Base-by-base conservation (phyloP, 805 yeast genomes). In the Phaffomyces antillensis region DNA sequence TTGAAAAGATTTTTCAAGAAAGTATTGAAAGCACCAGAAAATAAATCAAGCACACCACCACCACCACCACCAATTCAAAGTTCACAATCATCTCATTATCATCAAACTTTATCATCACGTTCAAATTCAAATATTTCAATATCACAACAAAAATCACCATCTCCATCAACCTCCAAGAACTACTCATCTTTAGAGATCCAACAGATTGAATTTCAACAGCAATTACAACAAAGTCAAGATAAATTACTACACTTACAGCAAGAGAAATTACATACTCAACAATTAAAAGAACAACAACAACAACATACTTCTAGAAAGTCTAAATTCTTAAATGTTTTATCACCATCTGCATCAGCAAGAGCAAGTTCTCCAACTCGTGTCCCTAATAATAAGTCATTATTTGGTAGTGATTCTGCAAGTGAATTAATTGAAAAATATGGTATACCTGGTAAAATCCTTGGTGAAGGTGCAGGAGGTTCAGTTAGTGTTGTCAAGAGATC, bases 401-500 rank as follows among this genome's bases (percentile, higher is more conserved):
- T 68, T 47, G 68, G 70, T 26, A 58, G 68, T 0, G 70, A 66
- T 40, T 60, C 63, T 40, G 67, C 72, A 5, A 58, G 61, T 25
- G 70, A 66, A 43, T 48, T 76, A 37, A 60, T 77, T 45, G 73
- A 78, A 43, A 82, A 83, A 54, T 88, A 87, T 63, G 93, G 95
- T 36, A 71, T 79, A 23, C 75, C 82, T 2, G 95, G 95, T 12
- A 75, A 75, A 50, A 69, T 83, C 20, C 68, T 88, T 41, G 98
- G 98, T 20, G 80, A 90, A 46, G 98, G 98, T 13, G 97, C 97
- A 2, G 90, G 95, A 23, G 97, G 98, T 2, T 83, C 93, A 0
- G 98, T 90, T n/a, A 76, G 84, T 36, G 72, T 87, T 43, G 83
- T 89, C 47, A 77, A 78, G 47, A 75, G 84, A 42, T 61, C 75